Evolutionary conservation across 805 yeast genomes (phyloP).

Genomic region (Sungouiozyma ichnusensis): DNA sequence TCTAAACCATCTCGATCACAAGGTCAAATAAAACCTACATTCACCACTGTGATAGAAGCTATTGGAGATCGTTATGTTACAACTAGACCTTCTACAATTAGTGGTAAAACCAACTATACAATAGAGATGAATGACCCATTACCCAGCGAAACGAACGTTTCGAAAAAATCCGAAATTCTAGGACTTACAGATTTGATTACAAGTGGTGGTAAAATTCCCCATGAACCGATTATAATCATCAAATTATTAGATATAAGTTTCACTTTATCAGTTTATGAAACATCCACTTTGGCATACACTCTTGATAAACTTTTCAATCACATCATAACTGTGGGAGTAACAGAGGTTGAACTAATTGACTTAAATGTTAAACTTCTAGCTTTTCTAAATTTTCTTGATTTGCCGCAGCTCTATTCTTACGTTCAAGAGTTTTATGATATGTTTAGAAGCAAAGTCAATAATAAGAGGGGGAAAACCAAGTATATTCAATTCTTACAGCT

Average conservation of each 20-base stretch:
- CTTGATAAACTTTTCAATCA: slow-evolving; percentile 12
- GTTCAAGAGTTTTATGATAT: slow-evolving; percentile 19
- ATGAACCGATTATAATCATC: background rate
- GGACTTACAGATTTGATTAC: background rate
- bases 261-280: slow-evolving; percentile 1
- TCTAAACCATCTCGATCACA: slow-evolving; percentile 3
- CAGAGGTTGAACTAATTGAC: slow-evolving; percentile 18
- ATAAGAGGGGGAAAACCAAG: slow-evolving; percentile 17
- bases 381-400: slow-evolving; percentile 15
- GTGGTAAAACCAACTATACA: background rate
- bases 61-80: slow-evolving; percentile 11
- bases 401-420: slow-evolving; percentile 10
- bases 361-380: slow-evolving; percentile 9
- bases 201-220: background rate
- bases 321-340: slow-evolving; percentile 17
- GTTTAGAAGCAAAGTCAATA: slow-evolving; percentile 19
- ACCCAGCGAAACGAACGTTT: background rate
- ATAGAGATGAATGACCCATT: background rate
- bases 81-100: background rate
- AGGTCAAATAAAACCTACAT: slow-evolving; percentile 11
- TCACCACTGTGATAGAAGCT: slow-evolving; percentile 22
- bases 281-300: slow-evolving; percentile 11
- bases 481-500: slow-evolving; percentile 26
- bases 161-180: background rate
- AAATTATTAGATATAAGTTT: too few relatives aligned